Conservation (phyloP, 2,329 filamentous ascomycete species). For the Arthroderma sp. region DNA sequence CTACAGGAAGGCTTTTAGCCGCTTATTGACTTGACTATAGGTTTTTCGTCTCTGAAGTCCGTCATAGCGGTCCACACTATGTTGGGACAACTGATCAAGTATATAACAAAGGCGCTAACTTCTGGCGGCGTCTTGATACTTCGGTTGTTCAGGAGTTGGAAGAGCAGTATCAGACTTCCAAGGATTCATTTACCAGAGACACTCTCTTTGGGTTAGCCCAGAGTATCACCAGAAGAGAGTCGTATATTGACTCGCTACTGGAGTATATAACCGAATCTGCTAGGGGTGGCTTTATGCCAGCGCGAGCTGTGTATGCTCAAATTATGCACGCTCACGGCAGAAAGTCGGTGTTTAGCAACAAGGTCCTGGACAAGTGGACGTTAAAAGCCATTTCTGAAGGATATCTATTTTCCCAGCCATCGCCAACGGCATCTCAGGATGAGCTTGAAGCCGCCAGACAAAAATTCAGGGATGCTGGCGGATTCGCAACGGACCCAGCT, state of each 20-base stretch:
- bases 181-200: constrained; percentile 12
- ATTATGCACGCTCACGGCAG: constrained; percentile 18
- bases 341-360: constrained; percentile 13
- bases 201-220: constrained; percentile 21
- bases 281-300: constrained; percentile 17
- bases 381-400: constrained; percentile 20
- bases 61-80: constrained; percentile 6
- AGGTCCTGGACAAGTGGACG: constrained; percentile 17
- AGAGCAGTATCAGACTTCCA: constrained; percentile 15
- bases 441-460: constrained; percentile 14
- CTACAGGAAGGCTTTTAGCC: background rate
- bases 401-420: constrained; percentile 15
- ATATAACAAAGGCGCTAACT: constrained; percentile 21
- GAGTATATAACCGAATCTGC: constrained; percentile 18
- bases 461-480: constrained; percentile 17
- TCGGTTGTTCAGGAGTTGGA: constrained; percentile 19
- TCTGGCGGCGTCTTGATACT: constrained; percentile 20
- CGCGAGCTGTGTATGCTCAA: constrained; percentile 20
- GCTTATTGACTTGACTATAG: constrained; percentile 9
- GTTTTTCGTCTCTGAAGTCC: constrained; percentile 16
- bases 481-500: constrained; percentile 19
- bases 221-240: constrained; percentile 18
- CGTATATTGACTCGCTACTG: constrained; percentile 18
- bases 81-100: constrained; percentile 19
- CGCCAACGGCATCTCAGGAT: constrained; percentile 4